Evolutionary conservation across 179 eudicot species (phyloP), one percentile per base, ranked within the genome.

Genomic region (Silene vulgaris): DNA sequence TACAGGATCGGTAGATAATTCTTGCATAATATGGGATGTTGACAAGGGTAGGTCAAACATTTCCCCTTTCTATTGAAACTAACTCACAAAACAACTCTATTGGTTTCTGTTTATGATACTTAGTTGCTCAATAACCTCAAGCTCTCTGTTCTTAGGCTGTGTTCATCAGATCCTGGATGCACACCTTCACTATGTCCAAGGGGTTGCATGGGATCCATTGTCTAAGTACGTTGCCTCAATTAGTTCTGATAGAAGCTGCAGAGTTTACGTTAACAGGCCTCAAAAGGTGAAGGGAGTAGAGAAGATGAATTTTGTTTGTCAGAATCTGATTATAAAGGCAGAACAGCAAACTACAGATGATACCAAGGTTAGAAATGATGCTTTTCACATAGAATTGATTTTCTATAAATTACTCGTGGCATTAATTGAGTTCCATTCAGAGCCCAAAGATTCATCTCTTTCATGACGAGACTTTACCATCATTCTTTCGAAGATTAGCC

Each of bases 161-260:
- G 97, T 95, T 64, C 89, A 83, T 84, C 99, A 95, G 86, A 95
- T 92, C 72, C 84, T 95, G 76, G 97, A 95, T 83, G 90, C 84
- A 60, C 99, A 95, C 87, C 87, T 85, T 35, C 99, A 92, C 84
- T 95, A 92, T 79, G 99, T 95, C 78, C 99, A 95, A 85, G 97
- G 99, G 75, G 99, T 95, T 37, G 97, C 99, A 60, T 95, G 96
- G 97, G 99, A 92, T 86, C 99, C 99, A 43, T 81, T 95, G 76
- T 78, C 85, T 17, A 90, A 88, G 75, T 95, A 89, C 76, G 87
- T 86, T 73, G 93, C 99, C 64, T 92, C 99, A 56, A 82, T 95
- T 77, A 92, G 99, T 84, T 95, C 97, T 60, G 97, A 95, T 77
- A 87, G 99, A 87, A 89, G 95, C 40, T 90, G 95, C 81, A 87